Evolutionary conservation across 139 green algal genomes (phyloP), one percentile per base, ranked within the genome.

Genomic region (Monoraphidium neglectum): DNA sequence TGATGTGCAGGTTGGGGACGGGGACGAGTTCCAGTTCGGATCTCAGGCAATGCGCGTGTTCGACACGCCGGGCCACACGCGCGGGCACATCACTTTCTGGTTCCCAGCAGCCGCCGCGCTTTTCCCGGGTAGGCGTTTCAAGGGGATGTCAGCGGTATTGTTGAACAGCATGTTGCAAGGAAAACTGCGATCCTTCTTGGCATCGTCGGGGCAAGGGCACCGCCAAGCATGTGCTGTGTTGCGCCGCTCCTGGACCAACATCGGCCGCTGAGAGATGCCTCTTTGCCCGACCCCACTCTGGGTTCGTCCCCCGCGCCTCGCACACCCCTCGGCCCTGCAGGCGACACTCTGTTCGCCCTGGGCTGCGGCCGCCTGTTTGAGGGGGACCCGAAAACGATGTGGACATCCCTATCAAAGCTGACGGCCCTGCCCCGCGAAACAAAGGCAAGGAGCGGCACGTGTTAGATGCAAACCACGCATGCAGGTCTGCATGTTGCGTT

Each of bases 311-410:
- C 43, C 43, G 43, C 43, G 8, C 43, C 8, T 51, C 43, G 43
- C 8, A 8, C 43, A 12, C 43, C 8, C 8, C 43, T 8, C 43
- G 8, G 43, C 12, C 43, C 43, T 51, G 35, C 84, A 90, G 94
- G 94, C 16, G 94, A 98, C 90, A 98, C 94, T 0, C 85, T 98
- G 26, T 98, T 98, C 76, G 82, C 86, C 0, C 82, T 98, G 65
- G 94, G 94, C 30, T 97, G 94, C 78, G 94, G 94, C 0, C 85
- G 93, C 4, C 81, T 97, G 67, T 98, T 98, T 89, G 94, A 98
- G 77, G 94, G 94, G 56, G 71, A 83, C 56, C 37, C 75, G 1
- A n/a, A 61, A n/a, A 87, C 88, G 77, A 97, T 97, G 93, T 96
- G 88, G 90, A 47, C 46, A 16, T 93, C 84, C 4, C 83, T 98